These are phyloP conservation scores for Coniella lustricola DNA, from an alignment of 2,329 filamentous ascomycete species.

Conservation along the genomic window DNA sequence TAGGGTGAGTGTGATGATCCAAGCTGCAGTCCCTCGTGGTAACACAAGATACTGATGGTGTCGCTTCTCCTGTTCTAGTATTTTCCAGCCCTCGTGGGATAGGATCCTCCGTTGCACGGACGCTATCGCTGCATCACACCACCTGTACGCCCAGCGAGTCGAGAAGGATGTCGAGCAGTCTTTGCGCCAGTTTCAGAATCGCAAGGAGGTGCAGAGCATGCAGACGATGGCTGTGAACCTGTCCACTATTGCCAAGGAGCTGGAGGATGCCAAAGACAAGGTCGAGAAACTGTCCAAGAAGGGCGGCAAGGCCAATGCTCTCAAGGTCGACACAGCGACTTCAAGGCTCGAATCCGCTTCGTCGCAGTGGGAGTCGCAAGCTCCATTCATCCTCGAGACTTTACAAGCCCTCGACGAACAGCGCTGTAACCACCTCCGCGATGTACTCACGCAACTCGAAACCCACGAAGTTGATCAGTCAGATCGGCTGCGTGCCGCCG, in stretches of 20 bases:
- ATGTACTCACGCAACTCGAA: slow-evolving; percentile 84
- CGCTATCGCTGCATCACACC: slow-evolving; percentile 75
- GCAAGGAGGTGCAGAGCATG: slow-evolving; percentile 75
- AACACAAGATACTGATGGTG: not conserved
- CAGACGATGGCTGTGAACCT: slow-evolving; percentile 77
- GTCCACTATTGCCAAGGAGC: slow-evolving; percentile 69
- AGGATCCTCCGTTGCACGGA: slow-evolving; percentile 76
- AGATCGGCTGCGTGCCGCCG: slow-evolving; percentile 64
- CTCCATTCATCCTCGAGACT: slow-evolving; percentile 89
- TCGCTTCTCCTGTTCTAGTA: slow-evolving; percentile 41
- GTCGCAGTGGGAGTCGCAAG: slow-evolving; percentile 87
- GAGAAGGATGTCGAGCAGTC: slow-evolving; percentile 83
- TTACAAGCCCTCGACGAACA: slow-evolving; percentile 87
- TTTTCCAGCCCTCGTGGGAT: slow-evolving; percentile 87
- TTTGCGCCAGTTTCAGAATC: slow-evolving; percentile 65
- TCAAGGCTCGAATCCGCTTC: slow-evolving; percentile 69
- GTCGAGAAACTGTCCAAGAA: slow-evolving; percentile 78
- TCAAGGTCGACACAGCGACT: slow-evolving; percentile 69
- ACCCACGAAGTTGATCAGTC: slow-evolving; percentile 88
- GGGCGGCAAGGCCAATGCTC: slow-evolving; percentile 65
- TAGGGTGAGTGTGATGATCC: slow-evolving; percentile 62
- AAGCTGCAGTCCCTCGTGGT: not conserved
- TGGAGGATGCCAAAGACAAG: slow-evolving; percentile 78
- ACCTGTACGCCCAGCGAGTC: slow-evolving; percentile 71
- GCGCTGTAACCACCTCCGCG: slow-evolving; percentile 80